Evolutionary conservation across 495 filamentous ascomycete genomes (phyloP), one percentile per base, ranked within the genome.

Genomic region (Xylaria nigripes): DNA sequence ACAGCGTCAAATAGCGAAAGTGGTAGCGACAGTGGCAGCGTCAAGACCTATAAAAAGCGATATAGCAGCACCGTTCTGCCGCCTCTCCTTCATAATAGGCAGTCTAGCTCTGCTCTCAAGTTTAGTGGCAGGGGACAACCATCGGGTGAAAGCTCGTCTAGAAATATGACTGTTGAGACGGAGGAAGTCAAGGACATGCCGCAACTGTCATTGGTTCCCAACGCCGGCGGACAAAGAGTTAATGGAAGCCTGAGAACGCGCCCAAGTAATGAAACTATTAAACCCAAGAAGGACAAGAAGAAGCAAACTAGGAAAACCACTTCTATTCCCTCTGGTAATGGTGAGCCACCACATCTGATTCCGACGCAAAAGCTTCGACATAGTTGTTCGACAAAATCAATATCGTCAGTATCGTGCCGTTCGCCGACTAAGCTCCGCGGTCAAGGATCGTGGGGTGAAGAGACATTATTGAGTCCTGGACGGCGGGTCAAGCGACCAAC

Each of bases 91-190:
- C 65, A 68, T 7, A 65, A 63, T 22, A 67, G 66, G 25, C 76
- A 72, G 51, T 75, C 68, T 51, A 79, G 69, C 64, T 70, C 68
- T 46, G 62, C 65, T 23, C 61, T 69, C 42, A 75, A 70, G 57
- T 73, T 70, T 51, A 61, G 59, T 45, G 61, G 54, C 45, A 57
- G 58, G 18, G 72, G 79, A 30, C 81, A 89, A 71, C 75, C 79
- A 27, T 66, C 74, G 13, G 72, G 79, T 38, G 91, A 96, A 64
- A 83, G 81, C 9, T 85, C 89, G 13, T 80, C 87, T 27, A 84
- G 85, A 61, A 95, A 89, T 59, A 98, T 98, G 93, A 96, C 88
- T 34, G 92, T 98, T 12, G 93, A 98, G 71, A 97, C 93, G 3
- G 93, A 98, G 72, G 94, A 90, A 4, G 94, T 98, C 45, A 86